Base-by-base conservation (phyloP, 2,329 filamentous ascomycete genomes). In the Cladophialophora carrionii region DNA sequence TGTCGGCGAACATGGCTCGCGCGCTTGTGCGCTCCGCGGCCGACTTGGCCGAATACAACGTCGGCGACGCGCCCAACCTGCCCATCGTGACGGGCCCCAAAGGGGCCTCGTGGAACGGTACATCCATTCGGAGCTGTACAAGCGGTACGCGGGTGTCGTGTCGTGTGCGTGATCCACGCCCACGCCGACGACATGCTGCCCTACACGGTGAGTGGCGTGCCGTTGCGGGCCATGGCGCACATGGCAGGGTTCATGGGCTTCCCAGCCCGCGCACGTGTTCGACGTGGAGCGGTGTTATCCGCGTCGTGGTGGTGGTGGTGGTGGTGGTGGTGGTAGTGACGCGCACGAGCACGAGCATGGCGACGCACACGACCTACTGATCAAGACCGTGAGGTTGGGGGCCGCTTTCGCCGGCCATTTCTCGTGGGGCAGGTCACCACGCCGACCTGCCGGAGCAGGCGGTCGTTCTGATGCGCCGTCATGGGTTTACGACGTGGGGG, bases 101-200 rank as follows among this genome's bases (percentile, higher is more conserved):
- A 76, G 77, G 56, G 79, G 79, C 26, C 82, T 76, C 61, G 68
- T 73, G 10, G 80, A 83, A 68, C 76, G 80, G 4, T 80, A 74
- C 68, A 83, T 83, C 54, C 80, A 82, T 68, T 78, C 77, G 62
- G 80, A 82, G 70, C 74, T 81, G 34, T 80, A 80, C 71, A 81
- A 80, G 70, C 71, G 72, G 22, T 81, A 77, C 65, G 71, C 75
- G 0, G 62, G 73, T 6, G 71, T 82, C 10, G 74, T 78, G 49
- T 75, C 10, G 74, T 78, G 49, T 75, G 75, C 29, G 77, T 82
- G 0, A 71, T 82, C 4, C 80, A 83, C 68, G 78, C 76, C 52
- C 81, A 83, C 67, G 72, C 79, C 0, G 74, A 79, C 31, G 74
- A 76, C 6, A 77, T 83, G 10, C 63, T 82, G 4, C 78, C 80